These are phyloP conservation scores for Gossypium bickii DNA, from an alignment of 345 rosid genomes.

Conservation along the genomic window DNA sequence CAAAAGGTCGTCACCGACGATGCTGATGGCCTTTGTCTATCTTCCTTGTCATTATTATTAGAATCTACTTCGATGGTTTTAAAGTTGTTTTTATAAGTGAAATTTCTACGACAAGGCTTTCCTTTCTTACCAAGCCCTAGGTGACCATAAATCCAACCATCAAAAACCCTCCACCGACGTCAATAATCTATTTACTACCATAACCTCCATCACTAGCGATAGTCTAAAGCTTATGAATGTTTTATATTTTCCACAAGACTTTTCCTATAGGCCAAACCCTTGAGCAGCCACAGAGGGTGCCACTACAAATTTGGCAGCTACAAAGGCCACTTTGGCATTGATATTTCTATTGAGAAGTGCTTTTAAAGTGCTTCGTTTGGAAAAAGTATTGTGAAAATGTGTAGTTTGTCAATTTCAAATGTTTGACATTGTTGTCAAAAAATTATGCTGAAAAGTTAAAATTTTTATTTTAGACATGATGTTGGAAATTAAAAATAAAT, in stretches of 20 bases:
- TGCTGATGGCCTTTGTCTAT: not conserved
- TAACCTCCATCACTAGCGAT: not conserved
- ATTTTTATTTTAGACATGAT: too few relatives aligned
- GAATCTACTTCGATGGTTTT: slow-evolving; percentile 18
- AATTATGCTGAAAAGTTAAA: too few relatives aligned
- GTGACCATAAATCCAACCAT: slow-evolving; percentile 97
- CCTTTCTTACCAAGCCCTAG: slow-evolving; percentile 82
- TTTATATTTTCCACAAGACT: slow-evolving; percentile 67
- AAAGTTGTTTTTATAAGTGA: slow-evolving; percentile 53
- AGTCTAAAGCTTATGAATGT: slow-evolving; percentile 69
- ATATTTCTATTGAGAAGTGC: too few relatives aligned
- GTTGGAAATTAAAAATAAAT: too few relatives aligned
- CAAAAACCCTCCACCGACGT: slow-evolving; percentile 40
- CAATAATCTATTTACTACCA: not conserved
- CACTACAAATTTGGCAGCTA: slow-evolving; percentile 68
- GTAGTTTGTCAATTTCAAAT: too few relatives aligned
- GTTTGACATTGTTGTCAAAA: too few relatives aligned
- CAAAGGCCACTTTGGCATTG: not conserved
- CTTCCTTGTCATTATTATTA: not conserved
- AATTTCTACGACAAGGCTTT: slow-evolving; percentile 70
- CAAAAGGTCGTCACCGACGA: too few relatives aligned
- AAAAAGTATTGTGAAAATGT: too few relatives aligned
- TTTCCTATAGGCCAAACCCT: slow-evolving; percentile 84
- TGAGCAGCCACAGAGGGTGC: slow-evolving; percentile 93
- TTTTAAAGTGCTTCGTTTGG: too few relatives aligned